A percentile compares a stretch with the other conserved stretches of the same genome.
Conservation (phyloP, 2,329 filamentous ascomycete species). For the Aspergillus calidoustus region DNA sequence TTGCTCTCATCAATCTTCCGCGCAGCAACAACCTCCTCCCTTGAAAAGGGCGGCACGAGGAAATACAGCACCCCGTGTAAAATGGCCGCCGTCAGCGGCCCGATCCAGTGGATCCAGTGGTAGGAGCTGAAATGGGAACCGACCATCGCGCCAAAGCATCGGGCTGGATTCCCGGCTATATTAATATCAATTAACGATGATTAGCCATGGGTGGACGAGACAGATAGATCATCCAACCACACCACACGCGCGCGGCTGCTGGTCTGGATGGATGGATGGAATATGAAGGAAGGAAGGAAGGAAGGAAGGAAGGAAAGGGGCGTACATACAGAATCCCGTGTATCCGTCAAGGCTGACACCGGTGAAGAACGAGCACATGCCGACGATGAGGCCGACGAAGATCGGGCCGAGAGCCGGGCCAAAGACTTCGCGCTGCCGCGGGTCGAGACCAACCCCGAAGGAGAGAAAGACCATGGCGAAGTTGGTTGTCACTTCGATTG, state of each 20-base stretch:
- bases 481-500: constrained; percentile 54
- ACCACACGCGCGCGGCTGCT: background rate
- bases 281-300: background rate
- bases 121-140: constrained; percentile 41
- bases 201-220: no score
- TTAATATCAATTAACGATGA: background rate
- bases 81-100: constrained; percentile 14
- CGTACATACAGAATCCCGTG: constrained; percentile 40
- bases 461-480: constrained; percentile 55
- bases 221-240: no score
- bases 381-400: constrained; percentile 52
- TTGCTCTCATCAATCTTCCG: no score
- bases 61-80: constrained; percentile 19
- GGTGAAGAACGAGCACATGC: constrained; percentile 25
- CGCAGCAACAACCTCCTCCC: background rate
- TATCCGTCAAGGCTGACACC: constrained; percentile 44
- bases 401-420: constrained; percentile 56
- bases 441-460: constrained; percentile 60
- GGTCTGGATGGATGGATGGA: background rate
- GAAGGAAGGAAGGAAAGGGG: constrained; percentile 11
- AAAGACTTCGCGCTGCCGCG: constrained; percentile 55
- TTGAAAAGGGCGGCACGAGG: constrained; percentile 14
- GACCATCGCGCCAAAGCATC: constrained; percentile 52
- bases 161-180: constrained; percentile 49
- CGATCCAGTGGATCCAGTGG: constrained; percentile 46